A percentile compares a stretch with the other conserved stretches of the same genome.
phyloP scores from a whole-genome alignment of 257 asterid genomes.

The Solanum bulbocastanum region DNA sequence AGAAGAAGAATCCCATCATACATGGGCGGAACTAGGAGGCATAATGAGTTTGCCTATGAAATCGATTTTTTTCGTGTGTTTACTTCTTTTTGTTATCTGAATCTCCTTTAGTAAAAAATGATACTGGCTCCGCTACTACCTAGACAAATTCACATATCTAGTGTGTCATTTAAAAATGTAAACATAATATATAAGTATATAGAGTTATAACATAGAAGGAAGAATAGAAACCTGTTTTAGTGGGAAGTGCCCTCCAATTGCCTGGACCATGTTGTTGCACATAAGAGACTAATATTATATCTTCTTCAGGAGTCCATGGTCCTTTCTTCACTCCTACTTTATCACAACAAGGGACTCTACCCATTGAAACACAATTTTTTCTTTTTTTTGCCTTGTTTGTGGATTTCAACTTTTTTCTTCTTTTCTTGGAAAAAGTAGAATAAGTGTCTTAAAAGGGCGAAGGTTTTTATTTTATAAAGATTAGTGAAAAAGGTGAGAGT shows the following conservation, averaged over 20 bases:
- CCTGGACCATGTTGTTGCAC: constrained; percentile 90
- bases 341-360: constrained; percentile 94
- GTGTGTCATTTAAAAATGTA: too few species aligned
- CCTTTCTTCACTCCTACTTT: constrained; percentile 85
- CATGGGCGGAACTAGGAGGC: neutral
- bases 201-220: too few species aligned
- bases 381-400: neutral
- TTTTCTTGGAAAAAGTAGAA: constrained; percentile 29
- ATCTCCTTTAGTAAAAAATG: neutral
- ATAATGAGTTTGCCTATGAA: neutral
- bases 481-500: constrained; percentile 41
- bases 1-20: neutral
- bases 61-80: neutral
- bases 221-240: constrained; percentile 41
- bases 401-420: constrained; percentile 4
- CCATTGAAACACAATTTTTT: constrained; percentile 25
- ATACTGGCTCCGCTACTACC: neutral
- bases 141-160: neutral
- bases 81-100: neutral
- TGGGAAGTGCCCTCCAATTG: constrained; percentile 83
- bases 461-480: neutral
- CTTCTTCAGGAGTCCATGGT: constrained; percentile 98
- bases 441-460: neutral
- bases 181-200: too few species aligned
- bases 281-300: constrained; percentile 64